Evolutionary conservation across 306 rosid genomes (phyloP).

Genomic region (Benincasa hispida): DNA sequence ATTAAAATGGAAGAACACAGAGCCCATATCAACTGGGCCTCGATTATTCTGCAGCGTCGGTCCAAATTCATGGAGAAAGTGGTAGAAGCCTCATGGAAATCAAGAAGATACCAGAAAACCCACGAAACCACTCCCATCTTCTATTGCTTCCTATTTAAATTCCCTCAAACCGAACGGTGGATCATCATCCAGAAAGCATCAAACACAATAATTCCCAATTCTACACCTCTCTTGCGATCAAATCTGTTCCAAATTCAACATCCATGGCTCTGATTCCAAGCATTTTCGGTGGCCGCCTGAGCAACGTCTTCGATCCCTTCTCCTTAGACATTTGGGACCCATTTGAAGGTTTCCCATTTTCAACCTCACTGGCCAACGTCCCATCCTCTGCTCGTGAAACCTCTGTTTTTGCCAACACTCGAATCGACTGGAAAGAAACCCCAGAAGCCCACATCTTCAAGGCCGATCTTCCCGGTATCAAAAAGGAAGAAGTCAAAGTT

Average conservation of each 20-base stretch:
- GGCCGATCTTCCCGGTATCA: constrained; percentile 27
- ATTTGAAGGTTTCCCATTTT: constrained; percentile 3
- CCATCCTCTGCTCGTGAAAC: constrained; percentile 15
- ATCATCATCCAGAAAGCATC: background rate
- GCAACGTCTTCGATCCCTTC: constrained; percentile 19
- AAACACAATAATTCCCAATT: background rate
- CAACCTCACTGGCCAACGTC: background rate
- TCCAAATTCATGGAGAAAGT: background rate
- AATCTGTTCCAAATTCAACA: background rate
- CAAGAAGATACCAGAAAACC: background rate
- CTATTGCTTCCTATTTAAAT: background rate
- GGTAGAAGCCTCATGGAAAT: background rate
- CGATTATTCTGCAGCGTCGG: too few relatives aligned
- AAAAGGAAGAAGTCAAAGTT: constrained; percentile 21
- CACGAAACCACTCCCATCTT: background rate
- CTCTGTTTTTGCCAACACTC: constrained; percentile 20
- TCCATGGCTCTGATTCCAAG: constrained; percentile 16
- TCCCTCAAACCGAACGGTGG: background rate
- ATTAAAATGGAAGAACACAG: too few relatives aligned
- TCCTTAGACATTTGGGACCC: constrained; percentile 25
- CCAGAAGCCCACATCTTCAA: constrained; percentile 25
- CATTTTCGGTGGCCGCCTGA: constrained; percentile 12
- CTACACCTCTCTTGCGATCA: background rate
- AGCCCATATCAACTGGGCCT: too few relatives aligned
- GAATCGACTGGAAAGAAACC: constrained; percentile 30